Conservation (phyloP, 2,329 filamentous ascomycete genomes). For the Pseudogymnoascus sp. region DNA sequence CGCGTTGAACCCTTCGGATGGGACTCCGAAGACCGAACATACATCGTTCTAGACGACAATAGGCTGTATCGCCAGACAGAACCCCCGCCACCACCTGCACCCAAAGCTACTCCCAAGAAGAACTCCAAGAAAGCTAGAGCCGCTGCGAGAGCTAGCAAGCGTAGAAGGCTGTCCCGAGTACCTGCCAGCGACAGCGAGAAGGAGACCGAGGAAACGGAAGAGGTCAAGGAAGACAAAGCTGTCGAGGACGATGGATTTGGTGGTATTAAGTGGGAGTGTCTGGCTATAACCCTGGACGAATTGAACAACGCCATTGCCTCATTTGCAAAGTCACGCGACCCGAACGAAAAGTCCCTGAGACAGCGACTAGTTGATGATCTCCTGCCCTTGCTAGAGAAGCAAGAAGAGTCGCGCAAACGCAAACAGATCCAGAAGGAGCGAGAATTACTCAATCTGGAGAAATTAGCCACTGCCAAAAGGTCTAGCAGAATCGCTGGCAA, state of each 20-base stretch:
- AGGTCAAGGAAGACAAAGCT: constrained; percentile 22
- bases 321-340: constrained; percentile 68
- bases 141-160: constrained; percentile 60
- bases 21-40: constrained; percentile 77
- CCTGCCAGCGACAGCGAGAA: constrained; percentile 32
- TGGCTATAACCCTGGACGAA: constrained; percentile 74
- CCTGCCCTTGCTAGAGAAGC: constrained; percentile 73
- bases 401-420: constrained; percentile 64
- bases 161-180: constrained; percentile 50
- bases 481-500: constrained; percentile 83
- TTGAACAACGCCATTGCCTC: constrained; percentile 62
- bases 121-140: constrained; percentile 59
- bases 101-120: constrained; percentile 51
- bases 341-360: constrained; percentile 73
- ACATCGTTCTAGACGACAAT: constrained; percentile 90
- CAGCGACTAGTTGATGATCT: constrained; percentile 68
- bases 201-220: constrained; percentile 31
- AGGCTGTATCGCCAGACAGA: constrained; percentile 85
- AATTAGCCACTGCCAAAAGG: constrained; percentile 86
- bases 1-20: constrained; percentile 78
- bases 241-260: constrained; percentile 56
- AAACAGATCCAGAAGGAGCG: constrained; percentile 61
- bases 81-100: constrained; percentile 49
- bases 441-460: constrained; percentile 72
- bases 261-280: constrained; percentile 79